Conservation (phyloP, 257 asterid species). For the Forsythia viridissima region DNA sequence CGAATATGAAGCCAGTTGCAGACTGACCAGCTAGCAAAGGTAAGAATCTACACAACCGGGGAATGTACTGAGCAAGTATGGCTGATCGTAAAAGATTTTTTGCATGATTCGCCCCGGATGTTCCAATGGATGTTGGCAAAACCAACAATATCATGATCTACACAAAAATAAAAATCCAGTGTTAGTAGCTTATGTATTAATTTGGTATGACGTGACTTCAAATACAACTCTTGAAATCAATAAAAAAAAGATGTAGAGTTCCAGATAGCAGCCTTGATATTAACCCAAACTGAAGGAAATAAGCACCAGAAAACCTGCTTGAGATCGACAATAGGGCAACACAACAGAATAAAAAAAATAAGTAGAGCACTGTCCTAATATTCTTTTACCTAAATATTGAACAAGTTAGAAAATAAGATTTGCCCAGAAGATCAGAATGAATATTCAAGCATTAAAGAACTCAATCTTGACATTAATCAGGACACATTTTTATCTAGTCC, state of each 20-base stretch:
- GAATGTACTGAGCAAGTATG: slow-evolving; percentile 69
- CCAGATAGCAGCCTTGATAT: background rate
- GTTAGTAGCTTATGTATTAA: slow-evolving; percentile 16
- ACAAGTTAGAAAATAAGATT: background rate
- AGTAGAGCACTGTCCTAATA: background rate
- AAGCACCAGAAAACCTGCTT: background rate
- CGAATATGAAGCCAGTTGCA: slow-evolving; percentile 74
- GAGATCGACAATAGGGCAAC: background rate
- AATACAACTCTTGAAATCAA: background rate
- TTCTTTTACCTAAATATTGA: background rate
- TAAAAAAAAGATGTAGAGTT: background rate
- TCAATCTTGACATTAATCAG: background rate
- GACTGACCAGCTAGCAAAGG: slow-evolving; percentile 76
- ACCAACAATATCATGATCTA: slow-evolving; percentile 65
- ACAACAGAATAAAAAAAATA: background rate
- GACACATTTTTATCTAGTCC: background rate
- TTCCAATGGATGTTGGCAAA: slow-evolving; percentile 51
- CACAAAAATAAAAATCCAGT: slow-evolving; percentile 18
- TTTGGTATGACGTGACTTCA: background rate
- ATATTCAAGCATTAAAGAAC: background rate
- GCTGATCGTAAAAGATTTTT: slow-evolving; percentile 66
- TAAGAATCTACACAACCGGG: slow-evolving; percentile 72
- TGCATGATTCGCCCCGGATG: slow-evolving; percentile 62
- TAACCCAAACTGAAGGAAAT: background rate
- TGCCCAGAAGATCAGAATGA: slow-evolving; percentile 4